These are phyloP conservation scores for Suillus subaureus DNA, from an alignment of 768 basidiomycete genomes.

Conservation along the genomic window DNA sequence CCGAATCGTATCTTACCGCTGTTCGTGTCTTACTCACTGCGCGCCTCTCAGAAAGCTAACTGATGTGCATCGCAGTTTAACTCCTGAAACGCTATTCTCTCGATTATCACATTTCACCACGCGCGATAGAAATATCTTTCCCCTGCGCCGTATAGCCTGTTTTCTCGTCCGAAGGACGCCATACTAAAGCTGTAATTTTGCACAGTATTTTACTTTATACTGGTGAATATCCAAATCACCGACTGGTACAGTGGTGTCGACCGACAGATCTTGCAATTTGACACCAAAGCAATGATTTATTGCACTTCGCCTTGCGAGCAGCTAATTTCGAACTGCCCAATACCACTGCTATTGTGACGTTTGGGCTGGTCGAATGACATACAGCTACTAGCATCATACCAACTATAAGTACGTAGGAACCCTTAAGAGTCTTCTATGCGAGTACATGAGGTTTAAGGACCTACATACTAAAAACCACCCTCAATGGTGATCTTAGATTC, in stretches of 20 bases:
- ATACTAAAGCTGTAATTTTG: conserved; percentile 1
- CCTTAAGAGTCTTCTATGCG: not conserved
- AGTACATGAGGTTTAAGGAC: not conserved
- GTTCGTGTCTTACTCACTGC: conserved; percentile 47
- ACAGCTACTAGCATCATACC: not conserved
- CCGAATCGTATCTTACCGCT: conserved; percentile 93
- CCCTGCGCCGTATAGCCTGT: not conserved
- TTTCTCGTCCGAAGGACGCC: not conserved
- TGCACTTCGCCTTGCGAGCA: not conserved
- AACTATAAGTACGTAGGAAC: not conserved
- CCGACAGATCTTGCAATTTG: not conserved
- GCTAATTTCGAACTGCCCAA: not conserved
- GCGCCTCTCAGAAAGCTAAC: not conserved
- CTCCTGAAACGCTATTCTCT: conserved; percentile 18
- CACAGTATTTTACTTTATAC: not conserved
- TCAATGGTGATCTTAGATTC: not conserved
- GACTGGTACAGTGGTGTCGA: not conserved
- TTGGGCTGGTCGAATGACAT: not conserved
- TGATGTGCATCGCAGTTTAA: conserved; percentile 22
- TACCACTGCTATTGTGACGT: not conserved
- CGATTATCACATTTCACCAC: not conserved
- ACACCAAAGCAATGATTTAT: not conserved
- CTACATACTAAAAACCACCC: not conserved
- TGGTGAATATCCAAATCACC: not conserved
- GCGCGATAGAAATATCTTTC: not conserved